Conservation (phyloP, 495 filamentous ascomycete species). For the Trichoderma erinaceum region DNA sequence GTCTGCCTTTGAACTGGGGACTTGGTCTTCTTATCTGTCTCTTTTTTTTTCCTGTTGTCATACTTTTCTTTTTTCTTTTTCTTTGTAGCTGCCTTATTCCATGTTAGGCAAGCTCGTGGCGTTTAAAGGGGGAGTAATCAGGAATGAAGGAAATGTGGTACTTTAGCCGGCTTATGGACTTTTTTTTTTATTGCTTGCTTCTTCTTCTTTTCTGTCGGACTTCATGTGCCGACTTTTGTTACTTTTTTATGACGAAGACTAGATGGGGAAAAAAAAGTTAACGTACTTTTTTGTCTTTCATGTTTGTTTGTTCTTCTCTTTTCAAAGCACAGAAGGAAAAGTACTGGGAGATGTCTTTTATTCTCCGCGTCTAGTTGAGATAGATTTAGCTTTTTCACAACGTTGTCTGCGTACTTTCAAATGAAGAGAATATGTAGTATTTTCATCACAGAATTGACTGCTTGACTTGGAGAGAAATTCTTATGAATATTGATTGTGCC, state of each 20-base stretch:
- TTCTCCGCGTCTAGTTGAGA: not conserved
- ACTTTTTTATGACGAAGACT: not conserved
- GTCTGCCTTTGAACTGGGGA: not conserved
- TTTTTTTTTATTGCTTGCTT: not conserved
- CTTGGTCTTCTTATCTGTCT: not conserved
- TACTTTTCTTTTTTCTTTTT: not conserved
- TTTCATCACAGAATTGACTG: not conserved
- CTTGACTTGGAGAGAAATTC: not conserved
- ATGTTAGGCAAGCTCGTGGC: not conserved
- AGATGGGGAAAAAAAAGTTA: not conserved
- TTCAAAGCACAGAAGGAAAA: not conserved
- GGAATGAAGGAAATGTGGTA: not conserved
- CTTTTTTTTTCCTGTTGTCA: not conserved
- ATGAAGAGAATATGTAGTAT: not conserved
- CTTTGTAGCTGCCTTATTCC: not conserved
- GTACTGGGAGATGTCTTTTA: not conserved
- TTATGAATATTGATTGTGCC: not conserved
- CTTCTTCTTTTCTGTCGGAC: not conserved
- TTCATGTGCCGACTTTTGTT: not conserved
- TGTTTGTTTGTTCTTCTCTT: not conserved
- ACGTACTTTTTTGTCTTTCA: not conserved
- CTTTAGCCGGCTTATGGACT: slow-evolving; percentile 1
- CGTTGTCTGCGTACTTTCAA: too few relatives aligned
- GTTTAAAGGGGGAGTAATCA: not conserved
- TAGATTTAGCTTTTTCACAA: too few relatives aligned